phyloP scores from a whole-genome alignment of 495 filamentous ascomycete species.

The Beverwykella pulmonaria region DNA sequence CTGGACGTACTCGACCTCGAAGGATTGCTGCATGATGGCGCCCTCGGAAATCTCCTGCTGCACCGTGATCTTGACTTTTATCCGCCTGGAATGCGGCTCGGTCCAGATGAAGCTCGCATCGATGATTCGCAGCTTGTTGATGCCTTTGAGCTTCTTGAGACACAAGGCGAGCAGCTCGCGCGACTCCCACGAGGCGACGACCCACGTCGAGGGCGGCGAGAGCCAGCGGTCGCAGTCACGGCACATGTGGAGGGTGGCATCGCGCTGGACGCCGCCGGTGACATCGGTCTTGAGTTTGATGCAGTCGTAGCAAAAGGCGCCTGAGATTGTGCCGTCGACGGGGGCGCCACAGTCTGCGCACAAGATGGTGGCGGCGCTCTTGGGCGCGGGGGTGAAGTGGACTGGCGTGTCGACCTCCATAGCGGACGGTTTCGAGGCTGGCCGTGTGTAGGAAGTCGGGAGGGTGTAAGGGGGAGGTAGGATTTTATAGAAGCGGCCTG shows the following conservation, averaged over 20 bases:
- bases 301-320: slow-evolving; percentile 92
- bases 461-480: background rate
- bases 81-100: slow-evolving; percentile 86
- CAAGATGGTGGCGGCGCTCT: slow-evolving; percentile 32
- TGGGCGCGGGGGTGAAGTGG: slow-evolving; percentile 24
- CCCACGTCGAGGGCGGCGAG: slow-evolving; percentile 82
- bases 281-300: slow-evolving; percentile 91
- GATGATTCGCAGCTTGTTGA: slow-evolving; percentile 85
- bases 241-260: slow-evolving; percentile 81
- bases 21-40: slow-evolving; percentile 86
- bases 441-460: background rate
- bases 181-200: slow-evolving; percentile 78
- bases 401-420: slow-evolving; percentile 33
- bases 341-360: slow-evolving; percentile 36
- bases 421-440: background rate
- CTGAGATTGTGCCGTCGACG: slow-evolving; percentile 53
- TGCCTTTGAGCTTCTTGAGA: slow-evolving; percentile 75
- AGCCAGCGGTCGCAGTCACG: slow-evolving; percentile 93
- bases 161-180: slow-evolving; percentile 89
- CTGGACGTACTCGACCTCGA: slow-evolving; percentile 91
- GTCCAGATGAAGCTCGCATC: slow-evolving; percentile 98
- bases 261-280: slow-evolving; percentile 85
- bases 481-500: background rate
- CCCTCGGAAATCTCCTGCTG: slow-evolving; percentile 75
- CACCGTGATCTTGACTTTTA: slow-evolving; percentile 91